Evolutionary conservation across 331 rosid genomes (phyloP), one percentile per base, ranked within the genome.

Genomic region (Spiraea crenata): DNA sequence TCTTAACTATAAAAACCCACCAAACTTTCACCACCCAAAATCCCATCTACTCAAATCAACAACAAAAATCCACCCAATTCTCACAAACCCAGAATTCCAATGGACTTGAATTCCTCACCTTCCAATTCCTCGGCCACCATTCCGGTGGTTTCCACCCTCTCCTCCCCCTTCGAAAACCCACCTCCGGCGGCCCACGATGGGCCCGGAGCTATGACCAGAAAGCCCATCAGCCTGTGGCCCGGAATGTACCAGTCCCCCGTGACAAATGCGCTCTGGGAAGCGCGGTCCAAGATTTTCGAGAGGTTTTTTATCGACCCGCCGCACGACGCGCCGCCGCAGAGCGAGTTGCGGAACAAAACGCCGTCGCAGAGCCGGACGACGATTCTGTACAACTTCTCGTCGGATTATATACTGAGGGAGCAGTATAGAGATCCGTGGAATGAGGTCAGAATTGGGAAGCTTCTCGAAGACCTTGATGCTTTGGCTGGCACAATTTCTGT

Each of bases 171-270:
- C 58, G 64, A 46, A 8, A 48, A 50, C 48, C 74, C 57, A 40
- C 66, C 60, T 47, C 59, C 81, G 15, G 31, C 31, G 31, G 8
- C 39, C 44, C 67, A 68, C 17, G 67, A 25, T 13, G 59, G 57
- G 46, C 19, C 75, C 56, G 38, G 69, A 44, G 63, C 80, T 11
- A 58, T 67, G 34, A 65, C 65, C 70, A 77, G 86, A 52, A 85
- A 85, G 73, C 95, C 95, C 20, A 88, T 86, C 15, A 74, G 74
- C 31, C 15, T 88, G 55, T 91, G 97, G 97, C 97, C 95, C 3
- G 98, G 95, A 64, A 89, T 87, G 92, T 89, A 85, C 87, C 96
- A 89, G 66, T 92, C 98, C n/a, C 95, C 98, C 14, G 96, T 92
- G 62, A 89, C 98, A 0, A 80, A 89, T 13, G 98, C 98, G 0